Conservation (phyloP, 139 green algal genomes). For the Gonium pectorale region DNA sequence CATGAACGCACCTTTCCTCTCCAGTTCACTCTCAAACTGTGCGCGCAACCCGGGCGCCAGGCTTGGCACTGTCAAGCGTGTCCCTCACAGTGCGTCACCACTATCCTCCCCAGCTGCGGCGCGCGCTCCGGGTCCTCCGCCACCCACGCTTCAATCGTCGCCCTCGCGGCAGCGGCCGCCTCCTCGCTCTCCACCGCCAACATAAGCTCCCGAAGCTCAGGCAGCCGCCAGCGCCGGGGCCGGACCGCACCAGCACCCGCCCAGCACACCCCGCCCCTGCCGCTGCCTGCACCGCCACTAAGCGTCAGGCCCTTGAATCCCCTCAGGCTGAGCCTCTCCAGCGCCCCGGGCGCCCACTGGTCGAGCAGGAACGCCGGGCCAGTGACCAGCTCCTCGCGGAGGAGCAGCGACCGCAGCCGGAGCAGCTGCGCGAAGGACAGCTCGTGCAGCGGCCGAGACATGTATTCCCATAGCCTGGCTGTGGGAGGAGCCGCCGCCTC, state of each 20-base stretch:
- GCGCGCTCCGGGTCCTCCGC: background rate
- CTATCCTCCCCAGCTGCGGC: conserved; percentile 5
- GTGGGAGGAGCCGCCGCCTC: background rate
- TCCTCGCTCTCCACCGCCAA: background rate
- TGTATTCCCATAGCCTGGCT: too few species aligned
- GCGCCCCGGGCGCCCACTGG: background rate
- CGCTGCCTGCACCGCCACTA: too few species aligned
- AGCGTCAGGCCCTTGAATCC: background rate
- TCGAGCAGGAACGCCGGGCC: background rate
- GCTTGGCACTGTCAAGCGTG: too few species aligned
- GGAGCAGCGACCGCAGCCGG: background rate
- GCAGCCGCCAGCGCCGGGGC: background rate
- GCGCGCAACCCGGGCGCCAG: too few species aligned
- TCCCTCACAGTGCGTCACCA: too few species aligned
- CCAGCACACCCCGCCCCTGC: too few species aligned
- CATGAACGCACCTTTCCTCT: too few species aligned
- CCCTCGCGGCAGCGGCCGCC: background rate
- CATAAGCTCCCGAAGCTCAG: background rate
- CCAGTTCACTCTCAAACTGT: too few species aligned
- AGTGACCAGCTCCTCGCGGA: background rate
- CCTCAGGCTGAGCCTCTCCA: background rate
- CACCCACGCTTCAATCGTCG: background rate
- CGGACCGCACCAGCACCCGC: background rate
- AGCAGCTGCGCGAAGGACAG: background rate
- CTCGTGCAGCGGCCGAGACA: background rate